Evolutionary conservation across 768 basidiomycete species (phyloP), one percentile per base, ranked within the genome.

Genomic region (Termitomyces sp.): DNA sequence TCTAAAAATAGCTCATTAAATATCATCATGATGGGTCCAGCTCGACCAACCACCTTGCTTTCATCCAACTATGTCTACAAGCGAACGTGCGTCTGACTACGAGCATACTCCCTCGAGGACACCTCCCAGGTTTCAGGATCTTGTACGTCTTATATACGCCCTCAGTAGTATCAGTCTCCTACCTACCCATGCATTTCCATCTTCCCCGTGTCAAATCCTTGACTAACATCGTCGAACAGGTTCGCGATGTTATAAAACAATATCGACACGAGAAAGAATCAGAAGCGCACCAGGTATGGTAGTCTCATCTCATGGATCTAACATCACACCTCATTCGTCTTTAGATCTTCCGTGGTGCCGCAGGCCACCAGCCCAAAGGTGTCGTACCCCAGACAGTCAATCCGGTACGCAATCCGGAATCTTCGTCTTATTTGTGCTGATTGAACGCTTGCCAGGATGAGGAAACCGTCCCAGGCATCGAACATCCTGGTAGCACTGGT

Each of bases 391-490:
- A 88, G 70, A 88, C 83, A 3, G 73, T 86, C 62, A 87, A 92
- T 62, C 85, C 87, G 3, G 87, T 88, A 61, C 39, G 81, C 69
- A 2, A 36, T 53, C 18, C 29, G 54, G 60, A 16, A 58, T 47
- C 42, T 13, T 36, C 59, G 6, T 26, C 28, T 6, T 20, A 41
- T 49, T 29, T 13, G 2, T 42, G 20, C 50, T 51, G 51, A 61
- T 57, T 37, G 26, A 59, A 20, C 20, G 3, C n/a, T 56, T 50
- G 18, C 45, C 57, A 89, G 81, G 88, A 92, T 63, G 92, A 94
- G 65, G 92, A 95, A 73, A 93, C 92, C 1, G 85, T 95, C 4
- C 93, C 92, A 20, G 92, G 91, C 50, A 90, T 92, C 65, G 81
- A 86, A 67, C 90, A 91, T 68, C 91, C 91, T 51, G 80, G 81